Evolutionary conservation across 2,329 filamentous ascomycete species (phyloP).

Genomic region (Lecanicillium sp.): DNA sequence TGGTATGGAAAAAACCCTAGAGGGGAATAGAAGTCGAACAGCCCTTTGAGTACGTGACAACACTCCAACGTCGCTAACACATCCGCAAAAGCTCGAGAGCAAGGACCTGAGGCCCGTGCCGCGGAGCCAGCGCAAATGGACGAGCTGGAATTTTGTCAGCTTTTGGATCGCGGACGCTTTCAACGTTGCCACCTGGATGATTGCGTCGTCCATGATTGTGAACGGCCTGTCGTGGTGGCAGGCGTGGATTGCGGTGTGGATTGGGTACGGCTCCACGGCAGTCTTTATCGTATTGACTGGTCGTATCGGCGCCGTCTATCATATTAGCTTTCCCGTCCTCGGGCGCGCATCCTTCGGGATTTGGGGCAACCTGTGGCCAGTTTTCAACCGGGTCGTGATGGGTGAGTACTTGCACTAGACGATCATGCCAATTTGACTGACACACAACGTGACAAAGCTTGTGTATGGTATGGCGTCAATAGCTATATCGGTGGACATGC

Average conservation of each 20-base stretch:
- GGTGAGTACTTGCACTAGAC: slow-evolving; percentile 29
- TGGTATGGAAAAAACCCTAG: background rate
- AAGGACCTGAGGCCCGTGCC: slow-evolving; percentile 78
- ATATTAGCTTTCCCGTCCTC: slow-evolving; percentile 83
- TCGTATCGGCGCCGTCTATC: slow-evolving; percentile 79
- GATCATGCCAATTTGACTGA: slow-evolving; percentile 14
- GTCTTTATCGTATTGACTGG: slow-evolving; percentile 72
- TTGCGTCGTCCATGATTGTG: slow-evolving; percentile 75
- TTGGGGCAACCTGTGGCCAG: slow-evolving; percentile 83
- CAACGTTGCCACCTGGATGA: slow-evolving; percentile 95
- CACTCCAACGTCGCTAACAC: background rate
- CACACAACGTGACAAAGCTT: slow-evolving; percentile 39
- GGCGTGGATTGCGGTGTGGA: slow-evolving; percentile 78
- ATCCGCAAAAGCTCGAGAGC: slow-evolving; percentile 59
- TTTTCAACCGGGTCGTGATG: slow-evolving; percentile 84
- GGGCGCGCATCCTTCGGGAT: slow-evolving; percentile 76
- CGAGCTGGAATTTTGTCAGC: slow-evolving; percentile 78
- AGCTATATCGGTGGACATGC: slow-evolving; percentile 79
- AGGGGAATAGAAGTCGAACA: background rate
- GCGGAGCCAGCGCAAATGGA: slow-evolving; percentile 73
- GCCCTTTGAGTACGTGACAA: background rate
- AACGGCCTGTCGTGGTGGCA: slow-evolving; percentile 85
- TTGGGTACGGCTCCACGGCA: slow-evolving; percentile 74
- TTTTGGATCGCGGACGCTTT: slow-evolving; percentile 84
- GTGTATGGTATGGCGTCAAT: slow-evolving; percentile 84